Base-by-base conservation (phyloP, 2,329 filamentous ascomycete genomes). In the Byssothecium circinans region DNA sequence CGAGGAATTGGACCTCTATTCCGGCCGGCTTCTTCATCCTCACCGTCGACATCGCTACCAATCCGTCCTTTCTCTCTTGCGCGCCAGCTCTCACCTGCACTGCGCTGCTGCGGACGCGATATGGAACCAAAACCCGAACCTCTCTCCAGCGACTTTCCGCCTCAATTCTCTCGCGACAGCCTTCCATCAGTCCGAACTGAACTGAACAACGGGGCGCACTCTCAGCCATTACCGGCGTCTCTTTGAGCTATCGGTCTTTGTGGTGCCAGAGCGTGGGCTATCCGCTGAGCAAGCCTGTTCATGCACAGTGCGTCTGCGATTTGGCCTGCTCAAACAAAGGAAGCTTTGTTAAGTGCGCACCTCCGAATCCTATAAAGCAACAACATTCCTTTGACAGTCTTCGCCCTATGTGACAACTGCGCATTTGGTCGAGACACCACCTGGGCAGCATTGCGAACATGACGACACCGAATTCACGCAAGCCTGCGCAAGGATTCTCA, bases 81-180 rank as follows among this genome's bases (percentile, higher is more conserved):
- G 41, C 29, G 23, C 10, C 23, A 25, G 5, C 10, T 10, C 23
- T 20, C 22, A 34, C 36, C 20, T 10, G 17, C 18, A n/a, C 43
- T 19, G 5, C 15, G 3, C 25, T n/a, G 10, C 23, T 10, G 45
- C 38, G 7, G 37, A 35, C 49, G 45, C 58, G 60, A 57, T 42
- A 70, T 70, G 68, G 68, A 67, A 53, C 68, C 63, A 23, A 64
- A 67, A 49, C 41, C 42, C 46, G 65, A 68, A 39, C 64, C 67
- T 60, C 63, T 68, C 41, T 58, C 64, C 54, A 69, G 64, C 60
- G 67, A 69, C 53, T 69, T 62, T 38, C 62, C 66, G 37, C 65
- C 65, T 8, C 41, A 62, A 14, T 68, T 63, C 51, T 49, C 57
- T 47, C 58, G 58, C 57, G 54, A 12, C 29, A 17, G n/a, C 35